Conservation (phyloP, 2,329 filamentous ascomycete species). For the Xylariaceae sp. region DNA sequence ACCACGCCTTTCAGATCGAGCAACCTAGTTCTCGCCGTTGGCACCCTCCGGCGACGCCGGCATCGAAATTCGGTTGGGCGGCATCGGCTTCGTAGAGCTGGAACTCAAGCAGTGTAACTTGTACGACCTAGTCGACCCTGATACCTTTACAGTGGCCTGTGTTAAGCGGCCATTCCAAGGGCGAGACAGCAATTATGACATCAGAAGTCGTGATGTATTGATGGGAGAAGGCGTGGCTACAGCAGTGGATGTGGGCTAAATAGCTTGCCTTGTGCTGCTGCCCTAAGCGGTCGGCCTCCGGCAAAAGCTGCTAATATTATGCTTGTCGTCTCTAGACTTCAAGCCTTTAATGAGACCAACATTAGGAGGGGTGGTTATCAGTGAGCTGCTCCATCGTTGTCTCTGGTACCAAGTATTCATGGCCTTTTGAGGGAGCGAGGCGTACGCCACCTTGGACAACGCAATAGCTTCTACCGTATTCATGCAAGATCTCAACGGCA, state of each 20-base stretch:
- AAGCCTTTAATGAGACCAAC: no score
- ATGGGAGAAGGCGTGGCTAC: no score
- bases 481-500: slow-evolving; percentile 28
- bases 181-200: no score
- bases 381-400: no score
- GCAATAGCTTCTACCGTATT: slow-evolving; percentile 14
- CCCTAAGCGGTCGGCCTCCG: no score
- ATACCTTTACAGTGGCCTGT: slow-evolving; percentile 13
- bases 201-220: no score
- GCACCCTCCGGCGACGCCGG: slow-evolving; percentile 2
- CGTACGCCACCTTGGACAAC: slow-evolving; percentile 11
- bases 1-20: slow-evolving; percentile 20
- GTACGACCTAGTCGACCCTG: slow-evolving; percentile 5
- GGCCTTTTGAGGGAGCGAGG: slow-evolving; percentile 10
- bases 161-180: no score
- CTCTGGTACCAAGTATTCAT: slow-evolving; percentile 17
- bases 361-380: no score
- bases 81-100: slow-evolving; percentile 7
- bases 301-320: slow-evolving; percentile 2
- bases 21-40: slow-evolving; percentile 11
- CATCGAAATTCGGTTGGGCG: neutral
- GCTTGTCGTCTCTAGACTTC: neutral
- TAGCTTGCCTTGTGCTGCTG: no score
- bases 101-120: slow-evolving; percentile 16
- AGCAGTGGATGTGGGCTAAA: no score